Percentiles rank a stretch among this genome's conserved stretches.
Conservation (phyloP, 257 asterid genomes). For the Verbascum thapsus region DNA sequence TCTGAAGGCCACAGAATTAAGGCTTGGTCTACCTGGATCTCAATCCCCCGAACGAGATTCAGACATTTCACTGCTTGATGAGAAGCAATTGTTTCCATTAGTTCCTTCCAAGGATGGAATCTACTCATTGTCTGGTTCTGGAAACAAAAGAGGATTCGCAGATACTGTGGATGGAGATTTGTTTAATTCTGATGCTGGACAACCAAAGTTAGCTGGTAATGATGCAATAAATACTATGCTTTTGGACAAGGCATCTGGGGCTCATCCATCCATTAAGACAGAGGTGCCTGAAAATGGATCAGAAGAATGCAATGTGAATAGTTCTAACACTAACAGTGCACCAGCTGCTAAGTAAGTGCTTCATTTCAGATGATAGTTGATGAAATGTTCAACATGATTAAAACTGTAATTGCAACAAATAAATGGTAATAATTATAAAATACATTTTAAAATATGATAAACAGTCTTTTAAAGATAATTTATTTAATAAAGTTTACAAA, state of each 20-base stretch:
- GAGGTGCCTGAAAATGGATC: constrained; percentile 35
- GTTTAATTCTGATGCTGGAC: constrained; percentile 2
- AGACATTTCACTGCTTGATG: constrained; percentile 42
- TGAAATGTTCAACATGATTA: constrained; percentile 8
- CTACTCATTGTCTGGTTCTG: constrained; percentile 39
- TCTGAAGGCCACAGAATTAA: constrained; percentile 71
- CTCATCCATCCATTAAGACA: constrained; percentile 36
- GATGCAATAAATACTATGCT: constrained; percentile 28
- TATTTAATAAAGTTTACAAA: too few species aligned
- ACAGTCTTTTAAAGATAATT: too few species aligned
- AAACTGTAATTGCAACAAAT: too few species aligned
- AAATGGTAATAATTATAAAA: too few species aligned
- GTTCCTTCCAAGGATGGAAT: constrained; percentile 47
- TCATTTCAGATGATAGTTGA: background rate
- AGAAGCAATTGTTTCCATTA: constrained; percentile 67
- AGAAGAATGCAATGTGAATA: constrained; percentile 36
- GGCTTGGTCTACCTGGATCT: constrained; percentile 74
- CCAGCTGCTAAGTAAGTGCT: constrained; percentile 64
- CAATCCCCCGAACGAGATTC: constrained; percentile 55
- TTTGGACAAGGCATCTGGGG: constrained; percentile 38
- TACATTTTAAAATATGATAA: too few species aligned
- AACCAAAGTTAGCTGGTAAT: constrained; percentile 42
- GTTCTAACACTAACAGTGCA: constrained; percentile 41
- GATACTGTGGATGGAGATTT: constrained; percentile 63
- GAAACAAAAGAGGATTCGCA: constrained; percentile 76